Percentiles rank a stretch among this genome's conserved stretches.
phyloP scores from a whole-genome alignment of 1,284 basidiomycete species.

The Rhodotorula sp. region DNA sequence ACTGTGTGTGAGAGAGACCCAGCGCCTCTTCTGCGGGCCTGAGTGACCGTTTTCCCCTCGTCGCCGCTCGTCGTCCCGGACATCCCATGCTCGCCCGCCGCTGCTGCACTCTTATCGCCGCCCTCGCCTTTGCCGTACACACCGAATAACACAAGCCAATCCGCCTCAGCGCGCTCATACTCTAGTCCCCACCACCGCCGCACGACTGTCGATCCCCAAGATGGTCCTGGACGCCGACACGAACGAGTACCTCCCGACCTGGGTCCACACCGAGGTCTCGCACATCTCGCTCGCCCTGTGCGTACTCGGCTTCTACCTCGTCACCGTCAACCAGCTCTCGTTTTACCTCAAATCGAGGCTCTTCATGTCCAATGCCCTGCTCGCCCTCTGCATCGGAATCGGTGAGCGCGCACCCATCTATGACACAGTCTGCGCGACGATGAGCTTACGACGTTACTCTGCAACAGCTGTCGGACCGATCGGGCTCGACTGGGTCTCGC shows the following conservation, averaged over 20 bases:
- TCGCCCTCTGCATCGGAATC: conserved; percentile 34
- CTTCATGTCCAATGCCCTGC: conserved; percentile 47
- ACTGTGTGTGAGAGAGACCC: too few relatives aligned
- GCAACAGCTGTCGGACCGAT: conserved; percentile 38
- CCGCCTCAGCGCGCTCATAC: neutral
- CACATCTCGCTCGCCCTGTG: conserved; percentile 22
- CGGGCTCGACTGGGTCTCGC: conserved; percentile 37
- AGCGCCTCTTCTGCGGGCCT: neutral
- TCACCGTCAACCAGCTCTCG: conserved; percentile 49
- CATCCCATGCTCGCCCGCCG: neutral
- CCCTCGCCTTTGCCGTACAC: neutral
- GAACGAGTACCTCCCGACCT: conserved; percentile 26
- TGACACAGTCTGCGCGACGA: too few relatives aligned
- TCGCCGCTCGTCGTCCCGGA: neutral
- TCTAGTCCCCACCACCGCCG: neutral
- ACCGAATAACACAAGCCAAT: conserved; percentile 15
- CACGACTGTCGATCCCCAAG: neutral
- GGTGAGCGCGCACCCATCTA: conserved; percentile 2
- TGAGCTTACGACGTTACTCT: neutral
- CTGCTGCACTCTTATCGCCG: neutral
- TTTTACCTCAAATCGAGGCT: conserved; percentile 53
- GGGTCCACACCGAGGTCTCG: conserved; percentile 18
- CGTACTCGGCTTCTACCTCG: conserved; percentile 39
- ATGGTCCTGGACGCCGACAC: neutral
- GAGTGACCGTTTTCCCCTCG: neutral